phyloP scores from a whole-genome alignment of 2,329 filamentous ascomycete genomes.

The Xylaria sp. region DNA sequence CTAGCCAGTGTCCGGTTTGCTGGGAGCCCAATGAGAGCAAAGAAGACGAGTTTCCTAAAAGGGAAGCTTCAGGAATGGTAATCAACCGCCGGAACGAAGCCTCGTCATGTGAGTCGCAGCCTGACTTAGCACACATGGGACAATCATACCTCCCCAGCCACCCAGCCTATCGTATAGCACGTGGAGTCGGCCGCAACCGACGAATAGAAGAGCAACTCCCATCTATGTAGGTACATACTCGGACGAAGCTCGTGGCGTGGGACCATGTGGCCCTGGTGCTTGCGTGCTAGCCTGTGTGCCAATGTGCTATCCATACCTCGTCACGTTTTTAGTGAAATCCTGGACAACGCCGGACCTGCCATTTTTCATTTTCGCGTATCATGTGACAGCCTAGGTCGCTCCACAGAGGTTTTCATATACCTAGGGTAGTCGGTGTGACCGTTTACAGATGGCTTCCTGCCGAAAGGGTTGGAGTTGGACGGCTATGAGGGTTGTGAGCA shows the following conservation, averaged over 20 bases:
- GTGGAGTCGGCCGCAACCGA: not conserved
- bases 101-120: not conserved
- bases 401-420: constrained; percentile 9
- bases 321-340: not conserved
- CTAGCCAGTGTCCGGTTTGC: constrained; percentile 19
- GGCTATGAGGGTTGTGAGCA: constrained; percentile 10
- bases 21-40: constrained; percentile 17
- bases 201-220: not conserved
- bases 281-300: not conserved
- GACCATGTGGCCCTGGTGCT: not conserved
- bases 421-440: constrained; percentile 23
- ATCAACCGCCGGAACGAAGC: not conserved
- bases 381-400: constrained; percentile 23
- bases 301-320: not conserved
- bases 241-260: not conserved
- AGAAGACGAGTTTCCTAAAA: constrained; percentile 20
- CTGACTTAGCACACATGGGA: not conserved
- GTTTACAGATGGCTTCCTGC: constrained; percentile 17
- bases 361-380: constrained; percentile 10
- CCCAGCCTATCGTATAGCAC: not conserved
- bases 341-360: not conserved
- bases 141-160: no score
- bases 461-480: constrained; percentile 18
- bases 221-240: not conserved
- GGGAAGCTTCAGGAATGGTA: constrained; percentile 15